These are phyloP conservation scores for cucumber (Cucumis sativus) DNA, from an alignment of 306 rosid species.

Conservation along the genomic window DNA sequence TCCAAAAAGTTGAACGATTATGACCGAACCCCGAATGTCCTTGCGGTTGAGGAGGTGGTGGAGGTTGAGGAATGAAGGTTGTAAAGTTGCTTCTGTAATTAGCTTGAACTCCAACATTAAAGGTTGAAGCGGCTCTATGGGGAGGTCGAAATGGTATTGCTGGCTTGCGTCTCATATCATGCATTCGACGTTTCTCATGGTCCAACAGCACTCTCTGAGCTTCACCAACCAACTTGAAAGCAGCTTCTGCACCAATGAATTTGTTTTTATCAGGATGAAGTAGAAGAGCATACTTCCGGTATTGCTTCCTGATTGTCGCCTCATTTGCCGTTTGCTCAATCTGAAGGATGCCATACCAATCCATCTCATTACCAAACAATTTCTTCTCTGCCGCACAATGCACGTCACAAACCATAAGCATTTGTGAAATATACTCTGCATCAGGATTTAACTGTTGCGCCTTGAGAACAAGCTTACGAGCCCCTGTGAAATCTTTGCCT, in stretches of 20 bases:
- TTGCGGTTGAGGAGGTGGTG: slow-evolving; percentile 33
- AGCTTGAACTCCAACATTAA: slow-evolving; percentile 31
- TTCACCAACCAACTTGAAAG: slow-evolving; percentile 85
- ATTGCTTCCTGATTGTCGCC: slow-evolving; percentile 65
- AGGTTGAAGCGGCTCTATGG: slow-evolving; percentile 22
- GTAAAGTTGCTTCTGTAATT: slow-evolving; percentile 25
- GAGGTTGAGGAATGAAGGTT: slow-evolving; percentile 29
- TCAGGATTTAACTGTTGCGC: slow-evolving; percentile 72
- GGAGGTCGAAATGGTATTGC: slow-evolving; percentile 27
- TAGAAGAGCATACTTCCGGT: slow-evolving; percentile 76
- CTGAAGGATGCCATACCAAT: slow-evolving; percentile 86
- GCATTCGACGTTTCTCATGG: slow-evolving; percentile 37
- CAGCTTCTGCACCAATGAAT: slow-evolving; percentile 88
- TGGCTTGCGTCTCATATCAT: slow-evolving; percentile 42
- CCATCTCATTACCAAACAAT: slow-evolving; percentile 34
- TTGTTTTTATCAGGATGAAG: slow-evolving; percentile 99
- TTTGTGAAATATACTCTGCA: slow-evolving; percentile 63
- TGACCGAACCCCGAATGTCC: slow-evolving; percentile 30
- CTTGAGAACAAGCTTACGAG: slow-evolving; percentile 48
- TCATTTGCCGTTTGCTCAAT: slow-evolving; percentile 61
- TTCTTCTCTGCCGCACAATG: slow-evolving; percentile 62
- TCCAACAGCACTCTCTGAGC: slow-evolving; percentile 82
- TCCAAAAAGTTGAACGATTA: slow-evolving; percentile 51
- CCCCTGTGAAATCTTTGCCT: slow-evolving; percentile 65
- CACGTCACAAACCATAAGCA: slow-evolving; percentile 80